Evolutionary conservation across 768 basidiomycete species (phyloP), one percentile per base, ranked within the genome.

Genomic region (Suillus occidentalis): DNA sequence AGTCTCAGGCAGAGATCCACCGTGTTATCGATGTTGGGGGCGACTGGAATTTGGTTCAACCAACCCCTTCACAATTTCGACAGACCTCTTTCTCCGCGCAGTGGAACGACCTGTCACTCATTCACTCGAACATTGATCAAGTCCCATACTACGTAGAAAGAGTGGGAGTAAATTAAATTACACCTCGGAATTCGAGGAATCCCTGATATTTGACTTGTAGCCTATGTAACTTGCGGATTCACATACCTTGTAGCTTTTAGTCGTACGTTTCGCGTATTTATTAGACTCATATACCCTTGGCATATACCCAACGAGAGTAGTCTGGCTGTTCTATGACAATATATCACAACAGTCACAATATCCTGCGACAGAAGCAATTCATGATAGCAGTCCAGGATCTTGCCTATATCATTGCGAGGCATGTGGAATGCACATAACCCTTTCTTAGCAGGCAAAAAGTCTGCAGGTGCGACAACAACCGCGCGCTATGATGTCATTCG

Each of bases 31-130:
- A 40, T 20, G 8, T 39, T 42, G 40, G n/a, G n/a, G n/a, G 12
- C 18, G 28, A 59, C 40, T 59, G 58, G 58, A 59, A 40, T 59
- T 59, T 59, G 6, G 58, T 59, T 42, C 58, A 59, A 7, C 40
- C 39, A 20, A 59, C 58, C 25, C 58, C 58, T 43, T 31, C 40
- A 3, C 58, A 59, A 31, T 59, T 59, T 31, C 58, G 58, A 8
- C 58, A 59, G 8, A 7, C 12, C 18, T 59, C 40, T 1, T 28
- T 42, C 28, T 13, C 58, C 12, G 12, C 40, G 4, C 58, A 59
- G 18, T 59, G 58, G 58, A 39, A 39, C 9, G 56, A 58, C 7
- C 14, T 37, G 57, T 58, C 39, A 25, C 57, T 31, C 28, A 28
- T 59, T 59, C 58, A 42, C 40, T 59, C 28, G 12, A 59, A 28